Evolutionary conservation across 2,329 filamentous ascomycete species (phyloP).

Genomic region (Colletotrichum paranaense): DNA sequence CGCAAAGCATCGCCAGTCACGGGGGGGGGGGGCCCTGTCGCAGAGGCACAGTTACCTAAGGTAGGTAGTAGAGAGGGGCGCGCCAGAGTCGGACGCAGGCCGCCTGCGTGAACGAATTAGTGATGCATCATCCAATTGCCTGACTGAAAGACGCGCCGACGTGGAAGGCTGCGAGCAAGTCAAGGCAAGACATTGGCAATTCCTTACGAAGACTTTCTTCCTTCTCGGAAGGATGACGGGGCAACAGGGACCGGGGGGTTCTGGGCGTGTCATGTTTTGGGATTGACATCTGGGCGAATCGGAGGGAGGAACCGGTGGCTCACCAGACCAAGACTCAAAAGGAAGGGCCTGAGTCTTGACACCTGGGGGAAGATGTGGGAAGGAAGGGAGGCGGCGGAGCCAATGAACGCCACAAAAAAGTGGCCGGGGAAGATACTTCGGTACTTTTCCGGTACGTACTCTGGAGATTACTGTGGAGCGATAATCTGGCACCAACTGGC

Average conservation of each 20-base stretch:
- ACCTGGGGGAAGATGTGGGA: neutral
- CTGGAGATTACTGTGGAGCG: neutral
- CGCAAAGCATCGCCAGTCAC: neutral
- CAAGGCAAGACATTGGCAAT: conserved; percentile 21
- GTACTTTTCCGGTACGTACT: neutral
- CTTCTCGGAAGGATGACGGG: neutral
- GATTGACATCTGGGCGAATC: neutral
- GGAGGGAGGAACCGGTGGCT: neutral
- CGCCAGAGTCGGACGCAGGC: conserved; percentile 7
- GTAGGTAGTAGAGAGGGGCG: no score
- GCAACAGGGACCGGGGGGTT: neutral
- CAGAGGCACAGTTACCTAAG: neutral
- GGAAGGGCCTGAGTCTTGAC: neutral
- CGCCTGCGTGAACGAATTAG: neutral
- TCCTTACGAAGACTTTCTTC: conserved; percentile 1
- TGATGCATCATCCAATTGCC: neutral
- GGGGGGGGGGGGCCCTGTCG: neutral
- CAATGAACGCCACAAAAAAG: conserved; percentile 14
- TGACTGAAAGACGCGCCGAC: neutral
- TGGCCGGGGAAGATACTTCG: conserved; percentile 5
- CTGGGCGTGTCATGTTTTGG: neutral
- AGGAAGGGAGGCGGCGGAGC: conserved; percentile 12
- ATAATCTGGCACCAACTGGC: neutral
- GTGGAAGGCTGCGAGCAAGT: conserved; percentile 25
- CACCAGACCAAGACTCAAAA: neutral